A percentile compares a stretch with the other conserved stretches of the same genome.
These are phyloP conservation scores for Pouteria glomerata DNA, from an alignment of 148 eudicot species.

Conservation along the genomic window DNA sequence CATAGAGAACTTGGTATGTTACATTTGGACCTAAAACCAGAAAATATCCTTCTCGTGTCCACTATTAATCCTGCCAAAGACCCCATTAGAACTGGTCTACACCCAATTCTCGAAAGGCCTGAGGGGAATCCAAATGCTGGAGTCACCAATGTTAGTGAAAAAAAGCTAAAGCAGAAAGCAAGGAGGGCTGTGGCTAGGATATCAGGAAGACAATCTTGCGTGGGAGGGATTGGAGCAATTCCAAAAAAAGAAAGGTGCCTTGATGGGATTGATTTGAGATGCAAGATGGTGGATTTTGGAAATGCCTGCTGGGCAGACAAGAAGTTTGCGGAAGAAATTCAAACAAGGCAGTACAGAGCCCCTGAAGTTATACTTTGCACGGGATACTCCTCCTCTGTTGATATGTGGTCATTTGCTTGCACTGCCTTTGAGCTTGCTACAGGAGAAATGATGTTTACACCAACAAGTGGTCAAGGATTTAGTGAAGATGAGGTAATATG, in stretches of 20 bases:
- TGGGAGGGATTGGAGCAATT: constrained; percentile 44
- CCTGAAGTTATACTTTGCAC: constrained; percentile 88
- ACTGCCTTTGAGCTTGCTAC: constrained; percentile 98
- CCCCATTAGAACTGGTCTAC: constrained; percentile 61
- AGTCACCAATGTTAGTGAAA: constrained; percentile 53
- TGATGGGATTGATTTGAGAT: constrained; percentile 71
- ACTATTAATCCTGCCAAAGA: constrained; percentile 86
- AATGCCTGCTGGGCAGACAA: constrained; percentile 92
- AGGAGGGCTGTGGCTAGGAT: constrained; percentile 84
- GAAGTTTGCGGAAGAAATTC: constrained; percentile 74
- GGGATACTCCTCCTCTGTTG: constrained; percentile 70
- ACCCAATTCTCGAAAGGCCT: constrained; percentile 85
- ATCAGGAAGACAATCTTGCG: constrained; percentile 56
- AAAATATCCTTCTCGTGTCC: constrained; percentile 81
- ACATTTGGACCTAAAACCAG: constrained; percentile 91
- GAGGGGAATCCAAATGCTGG: constrained; percentile 70
- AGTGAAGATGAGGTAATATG: constrained; percentile 84
- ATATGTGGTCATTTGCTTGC: constrained; percentile 99
- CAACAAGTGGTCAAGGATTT: constrained; percentile 68
- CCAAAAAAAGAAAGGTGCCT: constrained; percentile 52
- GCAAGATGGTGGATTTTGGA: constrained; percentile 94
- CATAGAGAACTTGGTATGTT: constrained; percentile 74
- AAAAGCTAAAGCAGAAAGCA: constrained; percentile 81
- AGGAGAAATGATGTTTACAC: constrained; percentile 95
- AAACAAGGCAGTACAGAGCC: constrained; percentile 95